Conservation (phyloP, 768 basidiomycete genomes). For the Kwoniella dejecticola region DNA sequence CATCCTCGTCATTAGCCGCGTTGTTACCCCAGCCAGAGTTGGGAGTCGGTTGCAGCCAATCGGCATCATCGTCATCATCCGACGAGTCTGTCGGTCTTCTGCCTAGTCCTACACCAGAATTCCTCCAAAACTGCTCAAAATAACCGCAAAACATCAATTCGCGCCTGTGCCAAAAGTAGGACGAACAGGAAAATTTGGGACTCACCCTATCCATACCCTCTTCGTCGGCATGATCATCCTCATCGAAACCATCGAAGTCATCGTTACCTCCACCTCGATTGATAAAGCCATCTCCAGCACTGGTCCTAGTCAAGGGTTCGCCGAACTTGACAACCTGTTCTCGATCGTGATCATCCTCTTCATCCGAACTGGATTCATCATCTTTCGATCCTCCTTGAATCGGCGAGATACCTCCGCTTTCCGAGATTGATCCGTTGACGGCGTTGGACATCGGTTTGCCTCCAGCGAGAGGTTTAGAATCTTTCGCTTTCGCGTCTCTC, state of each 20-base stretch:
- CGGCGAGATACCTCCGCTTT: background rate
- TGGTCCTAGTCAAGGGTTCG: slow-evolving; percentile 42
- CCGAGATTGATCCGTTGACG: slow-evolving; percentile 1
- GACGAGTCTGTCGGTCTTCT: slow-evolving; percentile 42
- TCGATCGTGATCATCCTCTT: slow-evolving; percentile 40
- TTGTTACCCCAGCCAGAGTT: slow-evolving; percentile 3
- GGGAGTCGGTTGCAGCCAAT: slow-evolving; percentile 39
- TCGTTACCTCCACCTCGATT: slow-evolving; percentile 20
- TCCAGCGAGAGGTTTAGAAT: slow-evolving; percentile 78
- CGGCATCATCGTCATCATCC: slow-evolving; percentile 50
- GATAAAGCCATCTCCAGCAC: slow-evolving; percentile 38
- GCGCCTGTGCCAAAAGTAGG: too few relatives aligned
- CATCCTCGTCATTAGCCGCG: slow-evolving; percentile 30
- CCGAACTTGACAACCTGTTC: slow-evolving; percentile 35
- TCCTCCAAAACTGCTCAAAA: slow-evolving; percentile 37
- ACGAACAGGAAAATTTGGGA: too few relatives aligned
- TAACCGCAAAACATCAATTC: background rate
- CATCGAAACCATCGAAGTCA: slow-evolving; percentile 23
- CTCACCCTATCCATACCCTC: slow-evolving; percentile 37
- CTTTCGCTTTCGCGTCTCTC: slow-evolving; percentile 79
- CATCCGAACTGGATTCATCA: slow-evolving; percentile 32
- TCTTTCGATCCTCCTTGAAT: background rate
- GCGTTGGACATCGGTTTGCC: slow-evolving; percentile 37
- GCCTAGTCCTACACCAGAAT: slow-evolving; percentile 22
- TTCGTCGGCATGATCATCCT: slow-evolving; percentile 23